These are phyloP conservation scores for Fusarium marasasianum DNA, from an alignment of 2,329 filamentous ascomycete genomes.

Conservation along the genomic window DNA sequence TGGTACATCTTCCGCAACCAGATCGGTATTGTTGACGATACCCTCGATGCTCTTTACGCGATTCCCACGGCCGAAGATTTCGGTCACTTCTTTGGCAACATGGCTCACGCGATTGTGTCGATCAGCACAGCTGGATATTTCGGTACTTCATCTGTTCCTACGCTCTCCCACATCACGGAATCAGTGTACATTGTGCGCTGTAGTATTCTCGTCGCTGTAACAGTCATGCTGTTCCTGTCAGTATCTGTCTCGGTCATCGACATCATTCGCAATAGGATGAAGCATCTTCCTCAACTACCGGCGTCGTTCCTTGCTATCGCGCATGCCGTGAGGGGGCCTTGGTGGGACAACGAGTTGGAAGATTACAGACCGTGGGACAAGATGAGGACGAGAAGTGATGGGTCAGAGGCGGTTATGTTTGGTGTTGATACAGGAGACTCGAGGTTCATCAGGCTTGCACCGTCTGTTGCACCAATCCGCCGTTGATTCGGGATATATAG, in stretches of 20 bases:
- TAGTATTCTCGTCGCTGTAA: slow-evolving; percentile 28
- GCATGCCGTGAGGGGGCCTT: slow-evolving; percentile 24
- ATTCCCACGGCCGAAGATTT: slow-evolving; percentile 32
- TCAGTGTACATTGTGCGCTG: slow-evolving; percentile 31
- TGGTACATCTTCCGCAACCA: slow-evolving; percentile 32
- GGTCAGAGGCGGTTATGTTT: slow-evolving; percentile 32
- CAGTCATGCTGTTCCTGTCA: slow-evolving; percentile 16
- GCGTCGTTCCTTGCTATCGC: slow-evolving; percentile 34
- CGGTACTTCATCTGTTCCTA: slow-evolving; percentile 23
- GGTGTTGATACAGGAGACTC: slow-evolving; percentile 25
- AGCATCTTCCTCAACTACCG: slow-evolving; percentile 27
- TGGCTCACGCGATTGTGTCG: slow-evolving; percentile 33
- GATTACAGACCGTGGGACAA: slow-evolving; percentile 19
- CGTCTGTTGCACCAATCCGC: slow-evolving; percentile 25
- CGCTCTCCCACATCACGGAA: slow-evolving; percentile 6
- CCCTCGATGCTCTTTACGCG: slow-evolving; percentile 29
- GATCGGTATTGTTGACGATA: slow-evolving; percentile 27
- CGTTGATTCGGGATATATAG: not conserved
- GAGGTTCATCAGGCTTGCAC: slow-evolving; percentile 32
- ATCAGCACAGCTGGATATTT: slow-evolving; percentile 36
- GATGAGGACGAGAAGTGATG: not conserved
- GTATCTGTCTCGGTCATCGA: slow-evolving; percentile 27
- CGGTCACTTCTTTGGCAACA: slow-evolving; percentile 34
- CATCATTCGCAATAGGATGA: slow-evolving; percentile 22
- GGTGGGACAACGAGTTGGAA: slow-evolving; percentile 32